Conservation (phyloP, 75 land plant genomes). For the Adiantum capillusveneris region DNA sequence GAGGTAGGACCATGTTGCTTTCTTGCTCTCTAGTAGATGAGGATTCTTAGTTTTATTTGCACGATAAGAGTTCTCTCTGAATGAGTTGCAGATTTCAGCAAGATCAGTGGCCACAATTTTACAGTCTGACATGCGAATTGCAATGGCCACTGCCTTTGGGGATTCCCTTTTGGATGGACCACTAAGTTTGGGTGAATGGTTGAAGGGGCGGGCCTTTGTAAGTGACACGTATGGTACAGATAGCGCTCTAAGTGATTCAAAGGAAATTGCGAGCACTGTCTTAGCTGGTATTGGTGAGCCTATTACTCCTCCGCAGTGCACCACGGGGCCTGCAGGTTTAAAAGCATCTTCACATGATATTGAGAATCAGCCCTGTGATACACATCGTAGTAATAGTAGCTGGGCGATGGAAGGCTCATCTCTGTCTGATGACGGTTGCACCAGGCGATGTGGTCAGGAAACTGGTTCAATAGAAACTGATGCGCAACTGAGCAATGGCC, state of each 20-base stretch:
- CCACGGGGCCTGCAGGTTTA: slow-evolving; percentile 7
- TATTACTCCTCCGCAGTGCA: slow-evolving; percentile 66
- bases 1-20: slow-evolving; percentile 42
- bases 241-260: slow-evolving; percentile 45
- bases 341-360: slow-evolving; percentile 8
- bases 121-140: slow-evolving; percentile 77
- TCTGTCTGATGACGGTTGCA: slow-evolving; percentile 50
- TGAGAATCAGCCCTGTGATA: slow-evolving; percentile 6
- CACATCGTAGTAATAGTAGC: slow-evolving; percentile 22
- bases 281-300: slow-evolving; percentile 58
- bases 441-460: slow-evolving; percentile 45
- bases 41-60: neutral
- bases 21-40: neutral
- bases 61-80: neutral
- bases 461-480: slow-evolving; percentile 42
- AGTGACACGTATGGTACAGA: slow-evolving; percentile 41
- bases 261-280: slow-evolving; percentile 56
- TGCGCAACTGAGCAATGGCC: slow-evolving; percentile 24
- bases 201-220: slow-evolving; percentile 50
- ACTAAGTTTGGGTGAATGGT: slow-evolving; percentile 76
- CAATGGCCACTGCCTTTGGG: slow-evolving; percentile 76
- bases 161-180: slow-evolving; percentile 69
- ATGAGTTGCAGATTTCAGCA: slow-evolving; percentile 55
- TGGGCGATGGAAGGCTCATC: slow-evolving; percentile 32
- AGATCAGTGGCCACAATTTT: slow-evolving; percentile 71